Evolutionary conservation across 441 rosid species (phyloP).

Genomic region (Macaranga tanarius): DNA sequence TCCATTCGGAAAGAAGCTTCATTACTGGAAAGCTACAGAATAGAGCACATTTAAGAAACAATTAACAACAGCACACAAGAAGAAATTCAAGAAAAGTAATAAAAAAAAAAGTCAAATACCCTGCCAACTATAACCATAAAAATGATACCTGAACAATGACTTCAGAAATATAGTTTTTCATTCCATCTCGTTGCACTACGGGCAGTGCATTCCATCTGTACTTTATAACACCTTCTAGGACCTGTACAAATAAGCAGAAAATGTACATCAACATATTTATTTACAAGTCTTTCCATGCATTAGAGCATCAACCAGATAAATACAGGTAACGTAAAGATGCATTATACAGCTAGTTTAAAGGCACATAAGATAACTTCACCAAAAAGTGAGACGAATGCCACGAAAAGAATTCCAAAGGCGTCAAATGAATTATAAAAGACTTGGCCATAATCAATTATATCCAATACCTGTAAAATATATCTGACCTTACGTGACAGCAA

Average conservation of each 20-base stretch:
- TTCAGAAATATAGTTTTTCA: constrained; percentile 99
- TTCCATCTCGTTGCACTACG: constrained; percentile 96
- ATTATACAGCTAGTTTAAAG: neutral
- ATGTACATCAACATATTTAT: neutral
- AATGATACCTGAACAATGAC: constrained; percentile 90
- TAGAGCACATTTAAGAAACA: constrained; percentile 6
- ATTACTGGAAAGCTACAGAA: constrained; percentile 76
- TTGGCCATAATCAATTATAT: too few relatives aligned
- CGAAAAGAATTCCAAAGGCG: neutral
- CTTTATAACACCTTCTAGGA: constrained; percentile 97
- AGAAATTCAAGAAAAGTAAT: neutral
- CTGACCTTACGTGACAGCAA: neutral
- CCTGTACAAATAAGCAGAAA: constrained; percentile 42
- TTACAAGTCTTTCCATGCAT: neutral
- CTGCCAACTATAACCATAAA: neutral
- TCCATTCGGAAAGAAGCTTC: constrained; percentile 87
- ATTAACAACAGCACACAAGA: neutral
- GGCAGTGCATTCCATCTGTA: constrained; percentile 99
- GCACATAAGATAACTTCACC: neutral
- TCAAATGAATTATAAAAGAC: neutral
- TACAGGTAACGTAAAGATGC: too few relatives aligned
- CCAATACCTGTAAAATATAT: neutral
- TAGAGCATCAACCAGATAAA: neutral
- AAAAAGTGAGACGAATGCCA: neutral
- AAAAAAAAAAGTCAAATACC: constrained; percentile 6